Base-by-base conservation (phyloP, 2,329 filamentous ascomycete species). In the Teratosphaeria destructans region DNA sequence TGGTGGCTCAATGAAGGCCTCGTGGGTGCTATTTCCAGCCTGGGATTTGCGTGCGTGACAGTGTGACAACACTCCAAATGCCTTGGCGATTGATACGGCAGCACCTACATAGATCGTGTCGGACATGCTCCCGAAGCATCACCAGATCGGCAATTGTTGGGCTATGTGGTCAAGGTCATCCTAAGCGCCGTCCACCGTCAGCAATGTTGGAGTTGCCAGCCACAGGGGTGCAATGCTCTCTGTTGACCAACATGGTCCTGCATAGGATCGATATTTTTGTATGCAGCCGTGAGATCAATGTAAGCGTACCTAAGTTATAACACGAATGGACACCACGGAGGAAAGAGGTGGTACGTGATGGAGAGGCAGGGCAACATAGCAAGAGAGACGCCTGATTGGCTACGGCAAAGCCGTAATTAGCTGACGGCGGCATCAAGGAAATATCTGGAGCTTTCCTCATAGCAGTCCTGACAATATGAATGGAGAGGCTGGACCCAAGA, bases 11-110 rank as follows among this genome's bases (percentile, higher is more conserved):
- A 54, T 7, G n/a, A 34, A 37, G 16, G 53, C 55, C 59, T 60
- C 47, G 59, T 60, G 56, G 55, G 43, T 54, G 34, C 59, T 58
- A 60, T 35, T 53, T 60, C 55, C 27, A 23, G 26, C 12, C 10
- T 12, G n/a, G 47, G 43, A 16, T 32, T 43, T 60, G 54, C 54
- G 37, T 34, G 29, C 29, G 54, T 52, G n/a, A 49, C 19, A n/a
- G 5, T 49, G 43, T n/a, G 37, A 49, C 43, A n/a, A 11, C 16
- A 19, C 19, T 49, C n/a, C 19, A 10, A 2, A 49, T 19, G 43
- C 16, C 16, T 49, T 49, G 43, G 19, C 8, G n/a, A n/a, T 49
- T 10, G 43, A 49, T 10, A 49, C 16, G 19, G 16, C n/a, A 49
- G 5, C 5, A 49, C 19, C n/a, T 23, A 49, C 4, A 49, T 10